phyloP scores from a whole-genome alignment of 768 basidiomycete species.

The Mycena galericulata region DNA sequence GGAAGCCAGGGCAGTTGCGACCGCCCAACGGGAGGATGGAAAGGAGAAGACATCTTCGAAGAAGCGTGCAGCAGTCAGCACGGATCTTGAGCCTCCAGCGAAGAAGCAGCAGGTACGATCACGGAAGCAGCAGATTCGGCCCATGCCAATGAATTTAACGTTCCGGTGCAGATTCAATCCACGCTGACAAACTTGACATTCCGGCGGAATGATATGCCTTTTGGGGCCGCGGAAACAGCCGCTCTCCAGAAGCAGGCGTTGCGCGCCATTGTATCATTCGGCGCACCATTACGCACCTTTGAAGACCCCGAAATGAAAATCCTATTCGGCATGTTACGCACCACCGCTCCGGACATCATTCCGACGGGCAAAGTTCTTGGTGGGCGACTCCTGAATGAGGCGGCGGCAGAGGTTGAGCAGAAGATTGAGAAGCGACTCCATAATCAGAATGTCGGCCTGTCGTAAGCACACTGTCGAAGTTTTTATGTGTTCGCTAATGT shows the following conservation, averaged over 20 bases:
- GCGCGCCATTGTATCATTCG: conserved; percentile 5
- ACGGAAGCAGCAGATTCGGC: too few relatives aligned
- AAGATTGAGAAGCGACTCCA: not conserved
- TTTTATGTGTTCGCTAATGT: not conserved
- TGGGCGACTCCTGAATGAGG: conserved; percentile 3
- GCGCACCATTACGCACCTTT: not conserved
- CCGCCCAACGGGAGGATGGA: not conserved
- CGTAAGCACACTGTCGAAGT: not conserved
- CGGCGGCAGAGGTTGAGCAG: conserved; percentile 6
- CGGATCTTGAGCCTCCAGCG: not conserved
- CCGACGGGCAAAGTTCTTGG: conserved; percentile 15
- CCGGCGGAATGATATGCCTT: conserved; percentile 22
- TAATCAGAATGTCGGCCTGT: not conserved
- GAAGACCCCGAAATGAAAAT: conserved; percentile 19
- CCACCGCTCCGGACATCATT: conserved; percentile 4
- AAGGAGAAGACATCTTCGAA: not conserved
- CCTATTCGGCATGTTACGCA: conserved; percentile 15
- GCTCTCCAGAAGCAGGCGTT: conserved; percentile 10
- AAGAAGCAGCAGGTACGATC: not conserved
- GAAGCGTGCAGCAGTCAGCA: not conserved
- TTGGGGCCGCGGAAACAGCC: not conserved
- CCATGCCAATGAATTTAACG: too few relatives aligned
- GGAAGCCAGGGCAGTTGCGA: not conserved
- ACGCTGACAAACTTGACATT: not conserved
- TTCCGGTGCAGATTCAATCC: too few relatives aligned